A percentile compares a stretch with the other conserved stretches of the same genome.
These are phyloP conservation scores for Combretum micranthum DNA, from an alignment of 345 rosid species.

Conservation along the genomic window DNA sequence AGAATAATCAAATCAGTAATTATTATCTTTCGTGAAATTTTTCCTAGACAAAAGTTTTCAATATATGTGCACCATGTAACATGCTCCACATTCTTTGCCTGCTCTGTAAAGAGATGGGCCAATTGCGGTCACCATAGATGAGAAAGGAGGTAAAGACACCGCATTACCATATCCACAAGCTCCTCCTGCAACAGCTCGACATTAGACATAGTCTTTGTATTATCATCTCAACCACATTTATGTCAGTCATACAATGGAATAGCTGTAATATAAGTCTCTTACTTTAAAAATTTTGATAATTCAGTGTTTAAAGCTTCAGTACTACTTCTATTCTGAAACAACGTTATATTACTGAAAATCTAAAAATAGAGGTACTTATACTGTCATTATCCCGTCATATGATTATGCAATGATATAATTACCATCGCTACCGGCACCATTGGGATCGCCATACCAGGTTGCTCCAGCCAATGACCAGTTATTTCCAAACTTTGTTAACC, in stretches of 20 bases:
- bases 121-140: conserved; percentile 31
- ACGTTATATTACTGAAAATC: no score
- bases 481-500: conserved; percentile 15
- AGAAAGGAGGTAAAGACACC: conserved; percentile 32
- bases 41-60: not conserved
- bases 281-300: no score
- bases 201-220: not conserved
- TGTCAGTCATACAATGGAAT: not conserved
- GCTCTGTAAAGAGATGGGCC: conserved; percentile 39
- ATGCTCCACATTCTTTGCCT: conserved; percentile 55
- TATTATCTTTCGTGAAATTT: not conserved
- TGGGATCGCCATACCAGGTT: conserved; percentile 50
- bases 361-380: not conserved
- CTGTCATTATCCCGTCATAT: no score
- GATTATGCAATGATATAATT: not conserved
- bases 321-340: no score
- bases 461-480: conserved; percentile 39
- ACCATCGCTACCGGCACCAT: conserved; percentile 49
- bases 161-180: conserved; percentile 42
- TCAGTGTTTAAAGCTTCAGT: no score
- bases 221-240: not conserved
- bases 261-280: no score
- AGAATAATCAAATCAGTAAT: not conserved
- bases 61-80: conserved; percentile 36
- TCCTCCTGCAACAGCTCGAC: conserved; percentile 35